A percentile compares a stretch with the other conserved stretches of the same genome.
Evolutionary conservation across 1,284 basidiomycete species (phyloP).

Genomic region (Rhizoctonia solani): DNA sequence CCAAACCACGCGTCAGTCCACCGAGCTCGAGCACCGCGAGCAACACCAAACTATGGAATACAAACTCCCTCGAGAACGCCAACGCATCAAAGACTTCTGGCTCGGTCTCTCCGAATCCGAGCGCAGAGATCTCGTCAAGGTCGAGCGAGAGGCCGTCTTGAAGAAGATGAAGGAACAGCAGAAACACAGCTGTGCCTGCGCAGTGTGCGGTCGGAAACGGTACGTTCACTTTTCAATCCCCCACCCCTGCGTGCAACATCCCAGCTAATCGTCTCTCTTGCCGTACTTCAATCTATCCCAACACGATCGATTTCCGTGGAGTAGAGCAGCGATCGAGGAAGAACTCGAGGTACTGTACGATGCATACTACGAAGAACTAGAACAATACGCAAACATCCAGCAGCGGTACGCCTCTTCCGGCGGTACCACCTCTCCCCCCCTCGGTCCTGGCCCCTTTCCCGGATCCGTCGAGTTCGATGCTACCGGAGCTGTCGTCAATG

Average conservation of each 20-base stretch:
- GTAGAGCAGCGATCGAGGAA: constrained; percentile 93
- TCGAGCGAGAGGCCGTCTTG: constrained; percentile 96
- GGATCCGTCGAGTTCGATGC: constrained; percentile 96
- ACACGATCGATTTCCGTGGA: not conserved
- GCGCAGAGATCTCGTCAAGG: constrained; percentile 85
- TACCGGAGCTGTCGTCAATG: constrained; percentile 78
- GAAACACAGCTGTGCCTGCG: constrained; percentile 93
- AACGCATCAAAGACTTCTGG: constrained; percentile 98
- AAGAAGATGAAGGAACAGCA: constrained; percentile 99
- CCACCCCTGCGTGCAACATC: not conserved
- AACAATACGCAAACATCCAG: constrained; percentile 97
- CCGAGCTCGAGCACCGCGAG: constrained; percentile 58
- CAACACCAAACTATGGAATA: constrained; percentile 78
- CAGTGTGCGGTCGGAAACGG: constrained; percentile 96
- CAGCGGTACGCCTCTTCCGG: constrained; percentile 88
- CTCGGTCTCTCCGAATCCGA: constrained; percentile 86
- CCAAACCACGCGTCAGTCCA: constrained; percentile 55
- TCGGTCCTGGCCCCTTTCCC: constrained; percentile 96
- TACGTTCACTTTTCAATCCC: constrained; percentile 50
- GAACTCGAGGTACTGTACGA: constrained; percentile 99
- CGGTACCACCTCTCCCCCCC: constrained; percentile 85
- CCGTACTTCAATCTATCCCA: not conserved
- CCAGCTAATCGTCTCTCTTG: not conserved
- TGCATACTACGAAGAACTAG: constrained; percentile 99
- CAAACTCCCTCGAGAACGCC: constrained; percentile 86